Base-by-base conservation (phyloP, 1,284 basidiomycete species). In the Sphagnurus paluster region DNA sequence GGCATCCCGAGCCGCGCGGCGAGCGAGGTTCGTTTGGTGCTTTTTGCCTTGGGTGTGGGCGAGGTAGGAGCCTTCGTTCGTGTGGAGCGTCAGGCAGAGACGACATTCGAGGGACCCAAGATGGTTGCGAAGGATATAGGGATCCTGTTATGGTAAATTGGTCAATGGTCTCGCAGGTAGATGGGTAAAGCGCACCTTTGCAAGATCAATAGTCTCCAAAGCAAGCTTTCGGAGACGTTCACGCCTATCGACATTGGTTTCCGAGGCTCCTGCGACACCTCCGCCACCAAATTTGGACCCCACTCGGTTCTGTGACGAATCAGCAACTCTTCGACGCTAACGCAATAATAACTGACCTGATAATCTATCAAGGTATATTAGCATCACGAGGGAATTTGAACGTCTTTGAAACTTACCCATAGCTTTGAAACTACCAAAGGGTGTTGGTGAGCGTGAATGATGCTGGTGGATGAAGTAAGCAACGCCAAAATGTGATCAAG, bases 11-110 rank as follows among this genome's bases (percentile, higher is more conserved):
- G 96, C 96, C 0, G 97, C 97, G 57, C 97, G 85, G 36, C 97
- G 82, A 3, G 96, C 97, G 26, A 99, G 83, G 64, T 99, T 99
- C 1, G 96, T 98, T 67, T 99, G 97, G 64, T 99, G 97, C 67
- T 99, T 99, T 74, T 99, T 99, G 23, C 97, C 97, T 73, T 99
- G 97, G 0, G 97, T 99, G 60, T 99, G 97, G 0, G 97, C 96
- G 38, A 99, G 87, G 67, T 99, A 99, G 16, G 94, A 98, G 20
- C 97, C 97, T 72, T 99, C 97, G 65, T 99, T 99, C 19, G 97
- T 98, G 71, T 99, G 97, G 5, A 99, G 80, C 0, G 97, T 99
- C 29, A 99, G 74, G 67, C 97, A 99, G 29, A 99, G 82, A 58
- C 96, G 90, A 72, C 97, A 99, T 80, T 99, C 97, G 44, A 99